Base-by-base conservation (phyloP, 208 protist species). In the Balamuthia mandrillaris region DNA sequence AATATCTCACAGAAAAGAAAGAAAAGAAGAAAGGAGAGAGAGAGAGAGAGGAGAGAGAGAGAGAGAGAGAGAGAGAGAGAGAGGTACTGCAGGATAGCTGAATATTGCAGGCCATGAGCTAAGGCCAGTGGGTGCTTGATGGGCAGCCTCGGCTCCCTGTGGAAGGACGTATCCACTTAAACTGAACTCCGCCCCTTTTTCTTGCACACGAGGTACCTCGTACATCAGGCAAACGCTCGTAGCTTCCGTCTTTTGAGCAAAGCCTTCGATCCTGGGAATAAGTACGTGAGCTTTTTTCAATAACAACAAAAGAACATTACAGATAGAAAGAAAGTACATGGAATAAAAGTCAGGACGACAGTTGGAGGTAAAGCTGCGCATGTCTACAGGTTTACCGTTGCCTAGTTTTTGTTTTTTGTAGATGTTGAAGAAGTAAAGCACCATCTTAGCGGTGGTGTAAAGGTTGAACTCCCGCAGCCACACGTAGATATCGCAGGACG, bases 41-140 rank as follows among this genome's bases (percentile, higher is more conserved):
- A 68, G 14, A 7, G 21, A 45, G 61, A 7, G 16, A n/a, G n/a
- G n/a, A 75, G 2, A 6, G 65, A 49, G 42, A 29, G 3, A 2
- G 24, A 44, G 18, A 31, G 27, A 37, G 18, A 3, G 6, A 3
- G 5, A 18, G 33, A 3, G 35, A 68, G 27, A 24, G 2, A 1
- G 35, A 3, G 24, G 41, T 75, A 75, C 66, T n/a, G 42, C 66
- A 27, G 66, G 66, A 16, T 35, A 75, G 66, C 42, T n/a, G 37
- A 54, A 75, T 18, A 75, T 75, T 9, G 66, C 66, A 3, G 66
- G 66, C 66, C 66, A 75, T 1, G 66, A 75, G 44, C 54, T 47
- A 33, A 75, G 66, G 1, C 66, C 66, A n/a, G 24, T 75, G 37
- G 66, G 66, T 7, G 66, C 16, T 18, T 75, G 42, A 45, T 75